Evolutionary conservation across 2,329 filamentous ascomycete species (phyloP), one percentile per base, ranked within the genome.

Genomic region (Hypoxylon sp.): DNA sequence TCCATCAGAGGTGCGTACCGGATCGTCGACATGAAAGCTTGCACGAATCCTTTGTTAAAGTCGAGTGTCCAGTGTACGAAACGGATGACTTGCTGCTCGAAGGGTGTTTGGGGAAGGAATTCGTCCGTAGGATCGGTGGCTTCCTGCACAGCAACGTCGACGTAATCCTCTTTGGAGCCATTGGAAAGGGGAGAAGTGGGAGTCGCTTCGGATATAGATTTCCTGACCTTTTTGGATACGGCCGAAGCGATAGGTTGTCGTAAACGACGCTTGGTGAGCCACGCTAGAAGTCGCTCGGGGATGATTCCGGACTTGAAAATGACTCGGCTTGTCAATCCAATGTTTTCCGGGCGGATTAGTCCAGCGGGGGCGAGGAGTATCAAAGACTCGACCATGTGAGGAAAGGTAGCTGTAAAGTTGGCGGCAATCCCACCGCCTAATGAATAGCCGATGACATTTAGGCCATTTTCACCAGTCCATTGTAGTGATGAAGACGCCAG

Each of bases 321-420:
- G 44, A 82, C 65, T 29, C 77, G 75, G 20, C 75, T 76, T 7
- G 74, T 57, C 26, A 71, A 68, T 15, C 79, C 80, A 54, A 85
- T 81, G 60, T 77, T 78, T 49, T 76, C 71, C 0, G 76, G 70
- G 30, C 81, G 74, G 59, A 96, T 82, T 32, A 96, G 76, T 0
- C 92, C 92, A 0, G 86, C 79, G 0, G 92, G 91, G 0, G 91
- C 90, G 30, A 97, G 79, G 4, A 96, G 80, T 7, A 94, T 77
- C 15, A 97, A 76, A 7, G 80, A 82, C 8, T 80, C 78, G 9
- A 96, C 78, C 47, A 93, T 75, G 36, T 81, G 68, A 0, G 90
- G 88, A 66, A 92, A 91, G 50, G 85, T 80, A 7, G 82, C 82
- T 5, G 89, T 83, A 66, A 95, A 93, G 53, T 86, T 82, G 4